These are phyloP conservation scores for Blastocystis sp. DNA, from an alignment of 352 stramenopile species.

Conservation along the genomic window DNA sequence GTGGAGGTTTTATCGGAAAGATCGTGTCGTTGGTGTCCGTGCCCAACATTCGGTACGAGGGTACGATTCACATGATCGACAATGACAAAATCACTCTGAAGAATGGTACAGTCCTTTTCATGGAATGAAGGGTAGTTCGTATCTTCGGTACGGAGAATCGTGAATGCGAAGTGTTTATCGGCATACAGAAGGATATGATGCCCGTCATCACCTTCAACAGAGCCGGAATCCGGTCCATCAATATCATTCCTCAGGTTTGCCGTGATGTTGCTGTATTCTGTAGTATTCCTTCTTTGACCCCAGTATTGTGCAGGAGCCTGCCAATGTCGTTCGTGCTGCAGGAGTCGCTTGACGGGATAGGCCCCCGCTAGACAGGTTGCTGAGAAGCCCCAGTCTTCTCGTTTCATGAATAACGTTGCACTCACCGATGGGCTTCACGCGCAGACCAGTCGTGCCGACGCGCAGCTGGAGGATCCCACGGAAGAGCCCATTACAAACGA, in stretches of 20 bases:
- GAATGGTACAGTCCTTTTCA: slow-evolving; percentile 32
- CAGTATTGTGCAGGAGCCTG: slow-evolving; percentile 13
- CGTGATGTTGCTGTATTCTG: neutral
- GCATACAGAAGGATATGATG: slow-evolving; percentile 40
- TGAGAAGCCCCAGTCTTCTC: neutral
- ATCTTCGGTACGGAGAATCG: slow-evolving; percentile 67
- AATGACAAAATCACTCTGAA: slow-evolving; percentile 67
- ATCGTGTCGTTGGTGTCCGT: slow-evolving; percentile 53
- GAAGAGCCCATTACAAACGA: slow-evolving; percentile 62
- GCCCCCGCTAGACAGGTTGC: neutral
- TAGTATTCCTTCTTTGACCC: slow-evolving; percentile 65
- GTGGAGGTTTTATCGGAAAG: slow-evolving; percentile 58
- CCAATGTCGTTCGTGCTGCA: neutral
- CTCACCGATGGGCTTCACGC: neutral
- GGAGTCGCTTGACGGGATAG: neutral
- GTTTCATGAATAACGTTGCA: neutral
- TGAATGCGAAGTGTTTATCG: slow-evolving; percentile 65
- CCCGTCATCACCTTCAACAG: slow-evolving; percentile 62
- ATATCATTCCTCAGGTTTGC: slow-evolving; percentile 46
- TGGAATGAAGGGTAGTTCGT: slow-evolving; percentile 16
- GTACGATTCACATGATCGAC: slow-evolving; percentile 61
- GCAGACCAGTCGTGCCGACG: neutral
- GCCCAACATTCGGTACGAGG: slow-evolving; percentile 61
- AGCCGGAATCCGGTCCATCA: slow-evolving; percentile 42
- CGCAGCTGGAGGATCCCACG: neutral